A percentile compares a stretch with the other conserved stretches of the same genome.
Conservation (phyloP, 768 basidiomycete genomes). For the Trametes elegans region DNA sequence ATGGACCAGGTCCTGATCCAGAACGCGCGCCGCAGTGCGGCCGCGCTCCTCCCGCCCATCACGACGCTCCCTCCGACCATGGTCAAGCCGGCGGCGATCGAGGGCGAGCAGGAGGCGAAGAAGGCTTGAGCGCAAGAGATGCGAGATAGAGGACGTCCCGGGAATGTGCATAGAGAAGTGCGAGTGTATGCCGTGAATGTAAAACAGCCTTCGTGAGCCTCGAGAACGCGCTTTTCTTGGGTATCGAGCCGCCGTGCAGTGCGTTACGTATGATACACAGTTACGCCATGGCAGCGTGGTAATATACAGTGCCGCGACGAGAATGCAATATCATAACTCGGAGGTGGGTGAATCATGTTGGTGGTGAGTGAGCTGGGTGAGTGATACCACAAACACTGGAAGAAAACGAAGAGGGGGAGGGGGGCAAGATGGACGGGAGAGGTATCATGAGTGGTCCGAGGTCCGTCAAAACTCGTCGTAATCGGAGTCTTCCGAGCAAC, state of each 20-base stretch:
- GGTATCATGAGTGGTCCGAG: neutral
- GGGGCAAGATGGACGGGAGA: too few relatives aligned
- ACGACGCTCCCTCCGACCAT: constrained; percentile 92
- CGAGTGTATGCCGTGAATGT: neutral
- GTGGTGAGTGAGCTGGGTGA: too few relatives aligned
- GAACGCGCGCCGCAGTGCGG: constrained; percentile 74
- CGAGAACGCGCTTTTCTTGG: neutral
- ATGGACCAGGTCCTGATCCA: constrained; percentile 94
- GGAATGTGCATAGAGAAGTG: neutral
- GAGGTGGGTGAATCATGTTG: too few relatives aligned
- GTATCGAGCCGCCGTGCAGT: neutral
- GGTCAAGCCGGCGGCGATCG: constrained; percentile 54
- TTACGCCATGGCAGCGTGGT: neutral
- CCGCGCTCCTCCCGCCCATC: constrained; percentile 76
- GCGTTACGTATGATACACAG: constrained; percentile 9
- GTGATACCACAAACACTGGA: neutral
- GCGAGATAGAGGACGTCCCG: neutral
- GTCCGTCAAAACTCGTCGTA: constrained; percentile 38
- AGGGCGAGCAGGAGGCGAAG: neutral
- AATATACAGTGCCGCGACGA: constrained; percentile 10
- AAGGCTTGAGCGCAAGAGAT: neutral
- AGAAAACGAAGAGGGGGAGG: too few relatives aligned
- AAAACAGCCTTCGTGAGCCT: neutral
- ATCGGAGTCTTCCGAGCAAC: constrained; percentile 52
- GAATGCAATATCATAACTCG: too few relatives aligned